A percentile compares a stretch with the other conserved stretches of the same genome.
Evolutionary conservation across 164 flowering plant genomes (phyloP).

Genomic region (Vitis amurensis): DNA sequence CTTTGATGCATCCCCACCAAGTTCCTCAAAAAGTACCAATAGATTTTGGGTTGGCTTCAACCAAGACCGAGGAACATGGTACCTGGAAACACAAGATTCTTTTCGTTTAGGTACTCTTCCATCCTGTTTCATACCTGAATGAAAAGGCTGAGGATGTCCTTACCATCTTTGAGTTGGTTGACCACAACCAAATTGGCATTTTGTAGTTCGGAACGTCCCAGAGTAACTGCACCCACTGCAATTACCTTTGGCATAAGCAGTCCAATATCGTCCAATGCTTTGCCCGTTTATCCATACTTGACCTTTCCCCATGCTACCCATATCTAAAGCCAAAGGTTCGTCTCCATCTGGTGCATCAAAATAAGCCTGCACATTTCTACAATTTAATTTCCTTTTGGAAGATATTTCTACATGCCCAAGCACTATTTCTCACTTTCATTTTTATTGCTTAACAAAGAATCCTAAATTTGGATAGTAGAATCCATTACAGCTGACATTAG

Average conservation of each 20-base stretch:
- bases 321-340: conserved; percentile 56
- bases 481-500: too few relatives aligned
- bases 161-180: conserved; percentile 58
- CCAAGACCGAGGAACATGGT: conserved; percentile 67
- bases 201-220: conserved; percentile 33
- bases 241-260: conserved; percentile 28
- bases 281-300: conserved; percentile 56
- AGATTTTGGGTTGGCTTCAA: conserved; percentile 40
- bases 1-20: conserved; percentile 45
- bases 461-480: too few relatives aligned
- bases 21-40: conserved; percentile 55
- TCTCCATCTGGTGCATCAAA: conserved; percentile 51
- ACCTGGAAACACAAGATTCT: conserved; percentile 31
- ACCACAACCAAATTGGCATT: conserved; percentile 50
- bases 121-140: not conserved
- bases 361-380: conserved; percentile 33
- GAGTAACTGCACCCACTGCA: conserved; percentile 39
- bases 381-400: too few relatives aligned
- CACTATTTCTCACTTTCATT: too few relatives aligned
- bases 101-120: too few relatives aligned
- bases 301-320: conserved; percentile 55
- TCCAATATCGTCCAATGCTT: conserved; percentile 61
- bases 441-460: too few relatives aligned
- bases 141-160: not conserved
- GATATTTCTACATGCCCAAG: too few relatives aligned